Conservation (phyloP, 768 basidiomycete genomes). For the Chalciporus piperatus region DNA sequence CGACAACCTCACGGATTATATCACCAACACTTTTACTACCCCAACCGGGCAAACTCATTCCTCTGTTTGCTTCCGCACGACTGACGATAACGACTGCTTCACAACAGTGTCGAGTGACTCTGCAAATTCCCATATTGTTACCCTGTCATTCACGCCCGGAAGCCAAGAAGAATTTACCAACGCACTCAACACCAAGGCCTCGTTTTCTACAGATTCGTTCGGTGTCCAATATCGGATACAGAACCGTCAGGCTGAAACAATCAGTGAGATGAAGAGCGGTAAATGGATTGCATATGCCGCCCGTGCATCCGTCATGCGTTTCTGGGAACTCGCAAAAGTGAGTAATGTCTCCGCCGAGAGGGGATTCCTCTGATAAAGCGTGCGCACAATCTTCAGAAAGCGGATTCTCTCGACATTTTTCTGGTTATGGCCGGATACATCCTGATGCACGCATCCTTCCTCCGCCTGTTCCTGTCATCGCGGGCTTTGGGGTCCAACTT, state of each 20-base stretch:
- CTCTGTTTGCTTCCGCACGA: slow-evolving; percentile 48
- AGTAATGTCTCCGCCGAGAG: slow-evolving; percentile 17
- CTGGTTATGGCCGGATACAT: slow-evolving; percentile 92
- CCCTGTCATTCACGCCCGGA: slow-evolving; percentile 50
- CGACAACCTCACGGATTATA: slow-evolving; percentile 48
- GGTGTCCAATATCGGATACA: slow-evolving; percentile 54
- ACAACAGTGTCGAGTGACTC: slow-evolving; percentile 33
- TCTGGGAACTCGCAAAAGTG: slow-evolving; percentile 84
- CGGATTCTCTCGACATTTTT: slow-evolving; percentile 93
- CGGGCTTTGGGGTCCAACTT: slow-evolving; percentile 78
- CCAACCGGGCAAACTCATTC: slow-evolving; percentile 47
- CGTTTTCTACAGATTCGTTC: slow-evolving; percentile 34
- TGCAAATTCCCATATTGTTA: slow-evolving; percentile 41
- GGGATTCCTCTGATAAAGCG: slow-evolving; percentile 5
- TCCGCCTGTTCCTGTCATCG: slow-evolving; percentile 85
- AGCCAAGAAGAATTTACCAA: slow-evolving; percentile 49
- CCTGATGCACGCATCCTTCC: slow-evolving; percentile 94
- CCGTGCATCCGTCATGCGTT: slow-evolving; percentile 68
- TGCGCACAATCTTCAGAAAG: slow-evolving; percentile 53
- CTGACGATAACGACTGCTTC: slow-evolving; percentile 36
- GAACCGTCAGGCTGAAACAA: slow-evolving; percentile 42
- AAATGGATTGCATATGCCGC: slow-evolving; percentile 91
- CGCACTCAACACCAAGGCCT: slow-evolving; percentile 32
- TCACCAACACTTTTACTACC: slow-evolving; percentile 40
- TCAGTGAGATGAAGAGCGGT: slow-evolving; percentile 74